Base-by-base conservation (phyloP, 2,329 filamentous ascomycete species). In the Sclerotinia minor region DNA sequence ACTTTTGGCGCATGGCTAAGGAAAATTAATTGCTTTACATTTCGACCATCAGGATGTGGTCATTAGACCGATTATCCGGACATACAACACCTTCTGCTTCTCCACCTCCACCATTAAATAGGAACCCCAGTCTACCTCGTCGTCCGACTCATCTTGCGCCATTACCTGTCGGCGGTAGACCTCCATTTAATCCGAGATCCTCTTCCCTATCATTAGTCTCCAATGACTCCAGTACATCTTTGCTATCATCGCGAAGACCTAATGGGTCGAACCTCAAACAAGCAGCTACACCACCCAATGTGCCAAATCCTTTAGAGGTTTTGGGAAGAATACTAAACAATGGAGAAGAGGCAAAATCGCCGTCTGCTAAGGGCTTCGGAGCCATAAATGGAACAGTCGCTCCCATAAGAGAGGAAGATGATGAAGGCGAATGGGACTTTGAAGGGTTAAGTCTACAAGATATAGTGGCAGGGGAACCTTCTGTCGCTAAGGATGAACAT, bases 141-240 rank as follows among this genome's bases (percentile, higher is more conserved):
- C 86, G 90, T 63, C 87, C 89, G 17, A 87, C 85, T 76, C 87
- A 85, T 75, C 85, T 91, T 68, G 89, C 85, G 53, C 90, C 90
- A 11, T 89, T 89, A 73, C 81, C 88, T 68, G 86, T 89, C 45
- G 88, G 87, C 17, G 86, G 88, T 73, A 85, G 92, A 68, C 86
- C 90, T 29, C 87, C 87, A 19, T 79, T 90, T 52, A 87, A 84
- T 59, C 88, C 92, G 29, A 85, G 91, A 70, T 88, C 87, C 7
- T 97, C 94, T 0, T 91, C 91, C 2, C 81, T 94, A 8, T 95
- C 92, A 1, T 82, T 94, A n/a, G 82, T 86, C 15, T 87, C 91
- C 7, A 92, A 87, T 78, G 90, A 92, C 66, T 97, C 94, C 3
- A 89, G 87, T 5, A 83, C 87, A 0, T 96, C 92, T 52, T 83